phyloP scores from a whole-genome alignment of 345 rosid species.

The Salix purpurea region DNA sequence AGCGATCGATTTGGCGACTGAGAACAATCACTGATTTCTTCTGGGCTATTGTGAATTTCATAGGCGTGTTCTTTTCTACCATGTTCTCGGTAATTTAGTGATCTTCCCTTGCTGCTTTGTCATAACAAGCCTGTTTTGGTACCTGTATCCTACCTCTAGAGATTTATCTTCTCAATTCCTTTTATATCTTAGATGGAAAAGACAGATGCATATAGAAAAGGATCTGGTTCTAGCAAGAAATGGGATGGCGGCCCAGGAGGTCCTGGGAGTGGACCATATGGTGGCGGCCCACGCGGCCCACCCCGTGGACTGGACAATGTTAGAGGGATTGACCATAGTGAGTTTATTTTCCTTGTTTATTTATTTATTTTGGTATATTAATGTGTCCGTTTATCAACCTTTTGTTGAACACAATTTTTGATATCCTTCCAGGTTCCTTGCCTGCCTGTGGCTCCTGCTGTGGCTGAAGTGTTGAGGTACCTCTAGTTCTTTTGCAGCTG shows the following conservation, averaged over 20 bases:
- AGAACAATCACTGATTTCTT: conserved; percentile 61
- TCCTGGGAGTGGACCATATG: conserved; percentile 63
- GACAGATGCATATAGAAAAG: conserved; percentile 63
- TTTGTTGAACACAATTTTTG: background rate
- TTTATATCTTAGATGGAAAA: conserved; percentile 66
- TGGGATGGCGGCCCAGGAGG: conserved; percentile 91
- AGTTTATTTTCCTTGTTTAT: conserved; percentile 10
- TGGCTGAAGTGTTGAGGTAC: conserved; percentile 18
- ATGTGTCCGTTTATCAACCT: no score
- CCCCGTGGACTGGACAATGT: conserved; percentile 81
- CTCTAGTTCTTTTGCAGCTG: background rate
- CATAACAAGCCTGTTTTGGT: background rate
- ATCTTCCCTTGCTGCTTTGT: background rate
- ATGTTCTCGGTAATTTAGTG: conserved; percentile 58
- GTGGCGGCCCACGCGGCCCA: conserved; percentile 67
- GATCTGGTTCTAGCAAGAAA: conserved; percentile 67
- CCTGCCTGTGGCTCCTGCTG: conserved; percentile 90
- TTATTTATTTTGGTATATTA: background rate
- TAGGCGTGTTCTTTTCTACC: conserved; percentile 56
- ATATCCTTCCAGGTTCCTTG: conserved; percentile 41
- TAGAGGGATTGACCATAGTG: conserved; percentile 65
- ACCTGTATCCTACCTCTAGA: background rate
- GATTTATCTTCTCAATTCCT: background rate
- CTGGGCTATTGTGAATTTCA: conserved; percentile 62
- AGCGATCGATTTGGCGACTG: conserved; percentile 61